A percentile compares a stretch with the other conserved stretches of the same genome.
phyloP scores from a whole-genome alignment of 1,284 basidiomycete species.

The Pseudozyma hubeiensis region DNA sequence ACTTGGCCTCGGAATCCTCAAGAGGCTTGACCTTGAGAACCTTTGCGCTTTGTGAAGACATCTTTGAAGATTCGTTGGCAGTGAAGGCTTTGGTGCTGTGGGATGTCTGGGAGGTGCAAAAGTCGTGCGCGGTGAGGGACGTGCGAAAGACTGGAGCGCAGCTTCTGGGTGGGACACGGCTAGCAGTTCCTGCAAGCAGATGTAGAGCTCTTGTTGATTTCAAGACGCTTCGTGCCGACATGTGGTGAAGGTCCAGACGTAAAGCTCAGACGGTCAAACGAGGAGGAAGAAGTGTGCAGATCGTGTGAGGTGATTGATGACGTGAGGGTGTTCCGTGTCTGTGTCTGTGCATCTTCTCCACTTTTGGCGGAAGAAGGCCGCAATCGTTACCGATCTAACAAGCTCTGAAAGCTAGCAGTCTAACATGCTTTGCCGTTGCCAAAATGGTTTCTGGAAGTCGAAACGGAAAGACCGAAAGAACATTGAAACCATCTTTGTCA shows the following conservation, averaged over 20 bases:
- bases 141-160: not conserved
- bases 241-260: not conserved
- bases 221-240: conserved; percentile 16
- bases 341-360: conserved; percentile 11
- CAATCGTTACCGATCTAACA: not conserved
- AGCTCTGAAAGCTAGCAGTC: not conserved
- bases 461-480: not conserved
- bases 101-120: too few relatives aligned
- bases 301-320: conserved; percentile 7
- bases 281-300: not conserved
- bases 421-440: not conserved
- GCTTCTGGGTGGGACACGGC: not conserved
- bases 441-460: not conserved
- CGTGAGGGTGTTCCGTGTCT: conserved; percentile 2
- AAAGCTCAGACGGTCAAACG: not conserved
- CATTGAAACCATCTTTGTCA: not conserved
- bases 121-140: conserved; percentile 2
- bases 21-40: conserved; percentile 43
- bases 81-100: conserved; percentile 10
- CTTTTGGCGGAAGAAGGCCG: conserved; percentile 2
- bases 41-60: conserved; percentile 52
- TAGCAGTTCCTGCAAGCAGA: not conserved
- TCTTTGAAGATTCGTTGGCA: conserved; percentile 11
- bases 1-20: conserved; percentile 60
- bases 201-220: conserved; percentile 15